Evolutionary conservation across 345 rosid genomes (phyloP), one percentile per base, ranked within the genome.

Genomic region (Pelargonium nanum): DNA sequence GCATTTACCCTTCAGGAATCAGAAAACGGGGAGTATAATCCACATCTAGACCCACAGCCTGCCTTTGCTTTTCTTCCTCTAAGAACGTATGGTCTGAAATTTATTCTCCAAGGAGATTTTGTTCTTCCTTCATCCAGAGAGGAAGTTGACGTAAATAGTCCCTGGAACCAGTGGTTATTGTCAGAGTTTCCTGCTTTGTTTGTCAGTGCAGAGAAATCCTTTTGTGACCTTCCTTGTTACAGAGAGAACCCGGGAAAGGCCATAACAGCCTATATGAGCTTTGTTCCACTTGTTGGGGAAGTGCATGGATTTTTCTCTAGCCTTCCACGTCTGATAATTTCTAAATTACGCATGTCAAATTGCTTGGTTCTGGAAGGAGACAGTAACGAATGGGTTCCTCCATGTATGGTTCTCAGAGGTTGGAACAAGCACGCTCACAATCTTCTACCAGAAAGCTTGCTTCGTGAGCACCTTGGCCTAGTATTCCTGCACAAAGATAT

Each of bases 61-160:
- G 95, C 87, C 64, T 92, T 89, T 78, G 80, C 98, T 54, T 91
- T 80, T 80, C 98, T 91, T 75, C 98, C 98, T 69, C 69, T 91
- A 20, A 80, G 98, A 79, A 84, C 93, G 20, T 92, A 92, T 58
- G 98, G 98, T 65, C 73, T 92, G 66, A 92, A 88, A 76, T 92
- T 92, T 72, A 89, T 92, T 69, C 77, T 92, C 56, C 96, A 92
- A 77, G 98, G 95, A 44, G 98, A 89, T 80, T 92, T 92, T 75
- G 77, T 85, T 72, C 96, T 92, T 61, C 88, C 98, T n/a, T 86
- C 98, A 65, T 92, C 98, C 34, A 82, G 98, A 74, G 96, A 92
- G 77, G 98, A 92, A 74, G 96, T 89, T 68, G 98, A 92, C 65
- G 91, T 77, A 67, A 78, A 87, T 81, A 84, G 87, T 74, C 82